Evolutionary conservation across 2,329 filamentous ascomycete species (phyloP).

Genomic region (Dothistroma septosporum): DNA sequence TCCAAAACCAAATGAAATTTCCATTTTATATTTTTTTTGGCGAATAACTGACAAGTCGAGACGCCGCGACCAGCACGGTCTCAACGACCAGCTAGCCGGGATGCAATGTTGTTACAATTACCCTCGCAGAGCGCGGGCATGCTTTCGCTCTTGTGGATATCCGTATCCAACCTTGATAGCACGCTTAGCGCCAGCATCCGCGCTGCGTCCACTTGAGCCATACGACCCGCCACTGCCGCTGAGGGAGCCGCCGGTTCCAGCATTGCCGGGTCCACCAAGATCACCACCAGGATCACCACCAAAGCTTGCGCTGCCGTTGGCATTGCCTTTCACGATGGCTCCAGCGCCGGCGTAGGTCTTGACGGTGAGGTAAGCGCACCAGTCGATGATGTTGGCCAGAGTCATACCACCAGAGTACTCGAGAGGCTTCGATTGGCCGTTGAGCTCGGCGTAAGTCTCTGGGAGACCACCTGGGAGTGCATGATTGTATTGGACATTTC

Average conservation of each 20-base stretch:
- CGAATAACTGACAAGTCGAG: background rate
- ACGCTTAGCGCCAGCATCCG: background rate
- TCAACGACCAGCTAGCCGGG: background rate
- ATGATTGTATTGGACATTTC: constrained; percentile 1
- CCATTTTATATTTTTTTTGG: background rate
- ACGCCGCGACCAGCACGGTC: background rate
- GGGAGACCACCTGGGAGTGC: constrained; percentile 7
- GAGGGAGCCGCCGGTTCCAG: too few relatives aligned
- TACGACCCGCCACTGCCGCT: too few relatives aligned
- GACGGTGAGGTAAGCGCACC: constrained; percentile 15
- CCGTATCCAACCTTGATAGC: background rate
- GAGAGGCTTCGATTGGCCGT: constrained; percentile 5
- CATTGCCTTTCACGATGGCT: constrained; percentile 3
- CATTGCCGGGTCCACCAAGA: too few relatives aligned
- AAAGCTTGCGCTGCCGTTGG: background rate
- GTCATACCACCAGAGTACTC: constrained; percentile 15
- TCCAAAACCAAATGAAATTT: background rate
- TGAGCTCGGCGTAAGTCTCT: constrained; percentile 1
- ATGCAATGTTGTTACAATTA: background rate
- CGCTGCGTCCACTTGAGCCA: too few relatives aligned
- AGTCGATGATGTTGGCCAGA: constrained; percentile 16
- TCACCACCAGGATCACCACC: too few relatives aligned
- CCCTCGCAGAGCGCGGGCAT: constrained; percentile 12
- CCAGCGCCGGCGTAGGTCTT: constrained; percentile 11
- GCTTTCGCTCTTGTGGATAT: background rate